Conservation (phyloP, 75 land plant species). For the Larix kaempferi region DNA sequence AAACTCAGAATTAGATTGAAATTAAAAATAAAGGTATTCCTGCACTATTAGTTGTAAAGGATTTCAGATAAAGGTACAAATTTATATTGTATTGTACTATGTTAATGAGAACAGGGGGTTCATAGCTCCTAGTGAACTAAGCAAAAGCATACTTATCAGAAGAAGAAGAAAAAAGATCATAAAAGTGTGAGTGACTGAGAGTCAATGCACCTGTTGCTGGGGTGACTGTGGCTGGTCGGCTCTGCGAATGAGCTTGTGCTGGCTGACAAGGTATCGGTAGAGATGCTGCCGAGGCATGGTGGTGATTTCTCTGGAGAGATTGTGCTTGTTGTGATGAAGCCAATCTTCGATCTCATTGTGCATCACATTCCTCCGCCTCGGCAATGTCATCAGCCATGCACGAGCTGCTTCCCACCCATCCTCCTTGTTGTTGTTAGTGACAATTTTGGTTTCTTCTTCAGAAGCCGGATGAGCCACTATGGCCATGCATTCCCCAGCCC, state of each 20-base stretch:
- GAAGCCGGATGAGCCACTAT: too few relatives aligned
- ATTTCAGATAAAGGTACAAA: too few relatives aligned
- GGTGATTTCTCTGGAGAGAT: constrained; percentile 7
- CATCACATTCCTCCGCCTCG: constrained; percentile 14
- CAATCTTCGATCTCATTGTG: constrained; percentile 11
- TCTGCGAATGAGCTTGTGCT: too few relatives aligned
- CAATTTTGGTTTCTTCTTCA: too few relatives aligned
- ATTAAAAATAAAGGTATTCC: too few relatives aligned
- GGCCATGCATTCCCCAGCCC: too few relatives aligned
- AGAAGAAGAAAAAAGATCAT: background rate
- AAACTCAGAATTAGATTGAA: too few relatives aligned
- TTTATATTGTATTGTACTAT: too few relatives aligned
- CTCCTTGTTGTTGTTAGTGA: background rate
- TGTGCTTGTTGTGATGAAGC: constrained; percentile 6
- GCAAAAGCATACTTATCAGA: background rate
- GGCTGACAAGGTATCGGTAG: constrained; percentile 1
- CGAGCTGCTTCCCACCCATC: constrained; percentile 16
- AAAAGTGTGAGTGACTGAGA: background rate
- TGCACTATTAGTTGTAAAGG: too few relatives aligned
- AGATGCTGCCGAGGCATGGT: constrained; percentile 13
- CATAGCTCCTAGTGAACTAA: too few relatives aligned
- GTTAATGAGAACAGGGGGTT: too few relatives aligned
- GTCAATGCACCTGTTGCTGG: constrained; percentile 6
- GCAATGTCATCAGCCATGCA: constrained; percentile 12
- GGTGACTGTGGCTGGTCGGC: constrained; percentile 7